Evolutionary conservation across 2,329 filamentous ascomycete genomes (phyloP).

Genomic region (Calonectria pseudoturangicola): DNA sequence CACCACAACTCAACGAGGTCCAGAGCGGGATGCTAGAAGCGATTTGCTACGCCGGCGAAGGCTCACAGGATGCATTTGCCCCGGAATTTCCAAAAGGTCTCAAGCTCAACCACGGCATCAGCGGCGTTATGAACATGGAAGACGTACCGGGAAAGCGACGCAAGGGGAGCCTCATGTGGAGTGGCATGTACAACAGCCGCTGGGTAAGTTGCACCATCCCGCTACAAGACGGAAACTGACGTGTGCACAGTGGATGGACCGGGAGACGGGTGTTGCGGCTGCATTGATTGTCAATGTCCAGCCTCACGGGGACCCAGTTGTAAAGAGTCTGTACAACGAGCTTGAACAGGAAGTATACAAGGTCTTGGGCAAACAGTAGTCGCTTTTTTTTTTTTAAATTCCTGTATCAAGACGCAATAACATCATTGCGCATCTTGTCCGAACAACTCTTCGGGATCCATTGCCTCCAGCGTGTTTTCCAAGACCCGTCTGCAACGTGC

Average conservation of each 20-base stretch:
- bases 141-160: constrained; percentile 63
- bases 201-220: constrained; percentile 61
- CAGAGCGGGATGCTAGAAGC: constrained; percentile 50
- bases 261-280: constrained; percentile 62
- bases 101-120: constrained; percentile 62
- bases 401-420: not conserved
- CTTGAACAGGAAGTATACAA: constrained; percentile 64
- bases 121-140: constrained; percentile 62
- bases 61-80: constrained; percentile 54
- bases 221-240: constrained; percentile 8
- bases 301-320: constrained; percentile 62
- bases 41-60: constrained; percentile 43
- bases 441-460: constrained; percentile 58
- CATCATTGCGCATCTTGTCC: constrained; percentile 44
- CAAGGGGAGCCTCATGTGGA: constrained; percentile 66
- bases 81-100: constrained; percentile 61
- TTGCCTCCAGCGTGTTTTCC: constrained; percentile 64
- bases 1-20: constrained; percentile 62
- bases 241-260: constrained; percentile 60
- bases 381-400: not conserved
- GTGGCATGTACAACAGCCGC: constrained; percentile 63
- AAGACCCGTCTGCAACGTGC: constrained; percentile 69
- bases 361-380: constrained; percentile 37
- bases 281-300: constrained; percentile 62
- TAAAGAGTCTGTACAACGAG: constrained; percentile 61